A percentile compares a stretch with the other conserved stretches of the same genome.
Conservation (phyloP, 1,139 yeast genomes). For the Hemisphaericaspora lyxosophila region DNA sequence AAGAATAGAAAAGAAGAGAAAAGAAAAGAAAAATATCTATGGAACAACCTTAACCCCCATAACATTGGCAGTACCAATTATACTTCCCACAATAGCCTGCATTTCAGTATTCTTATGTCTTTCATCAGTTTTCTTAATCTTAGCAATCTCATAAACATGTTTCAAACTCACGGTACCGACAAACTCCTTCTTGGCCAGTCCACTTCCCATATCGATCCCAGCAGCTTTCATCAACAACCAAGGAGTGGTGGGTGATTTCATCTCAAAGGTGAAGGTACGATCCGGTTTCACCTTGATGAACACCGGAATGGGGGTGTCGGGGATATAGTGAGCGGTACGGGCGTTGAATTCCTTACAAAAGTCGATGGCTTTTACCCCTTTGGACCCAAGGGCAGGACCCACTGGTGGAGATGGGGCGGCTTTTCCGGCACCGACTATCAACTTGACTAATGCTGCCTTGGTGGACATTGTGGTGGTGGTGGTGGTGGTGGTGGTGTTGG, state of each 20-base stretch:
- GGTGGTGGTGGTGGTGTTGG: too few relatives aligned
- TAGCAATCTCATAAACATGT: slow-evolving; percentile 92
- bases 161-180: slow-evolving; percentile 80
- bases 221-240: slow-evolving; percentile 85
- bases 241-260: slow-evolving; percentile 91
- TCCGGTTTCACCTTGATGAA: slow-evolving; percentile 87
- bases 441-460: slow-evolving; percentile 66
- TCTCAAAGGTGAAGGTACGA: slow-evolving; percentile 79
- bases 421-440: slow-evolving; percentile 96
- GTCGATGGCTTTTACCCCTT: slow-evolving; percentile 98
- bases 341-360: slow-evolving; percentile 98
- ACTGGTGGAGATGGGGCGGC: slow-evolving; percentile 99
- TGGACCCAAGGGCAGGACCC: slow-evolving; percentile 98
- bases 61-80: slow-evolving; percentile 83
- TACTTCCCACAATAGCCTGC: slow-evolving; percentile 76
- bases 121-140: slow-evolving; percentile 84
- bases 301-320: slow-evolving; percentile 90
- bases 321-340: slow-evolving; percentile 80
- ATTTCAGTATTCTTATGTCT: slow-evolving; percentile 71
- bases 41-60: slow-evolving; percentile 83
- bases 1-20: too few relatives aligned
- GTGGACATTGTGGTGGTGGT: slow-evolving; percentile 26
- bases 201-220: slow-evolving; percentile 78
- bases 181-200: slow-evolving; percentile 44
- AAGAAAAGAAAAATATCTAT: slow-evolving; percentile 24